Base-by-base conservation (phyloP, 768 basidiomycete species). In the Cantharellus cinnabarinus region DNA sequence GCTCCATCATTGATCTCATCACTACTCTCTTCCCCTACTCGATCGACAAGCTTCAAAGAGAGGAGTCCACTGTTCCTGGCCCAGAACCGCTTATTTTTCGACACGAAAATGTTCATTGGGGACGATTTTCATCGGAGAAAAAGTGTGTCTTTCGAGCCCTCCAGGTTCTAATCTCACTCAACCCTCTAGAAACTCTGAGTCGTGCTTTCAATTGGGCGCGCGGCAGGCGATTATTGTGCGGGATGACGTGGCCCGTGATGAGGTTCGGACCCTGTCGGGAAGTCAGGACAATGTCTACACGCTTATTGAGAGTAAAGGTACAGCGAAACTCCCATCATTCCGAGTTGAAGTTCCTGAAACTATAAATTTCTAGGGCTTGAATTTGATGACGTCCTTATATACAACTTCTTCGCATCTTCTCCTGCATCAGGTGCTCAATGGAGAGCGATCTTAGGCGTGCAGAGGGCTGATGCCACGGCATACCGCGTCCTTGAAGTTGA, bases 211-310 rank as follows among this genome's bases (percentile, higher is more conserved):
- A 62, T 78, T 85, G 5, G 83, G 83, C 0, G 80, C 83, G 0
- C 70, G 79, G 15, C 83, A 85, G 85, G 83, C 80, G 61, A 82
- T 85, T 40, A 69, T 85, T 2, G 83, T 85, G 4, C 79, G 83
- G 4, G 71, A 83, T 58, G 74, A 82, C 0, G 67, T 65, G 4
- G 79, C 81, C 1, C 68, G 71, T 29, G 65, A 77, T 3, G 71
- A 70, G 52, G 66, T 85, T 4, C 69, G 71, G 51, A 62, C 70
- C 34, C 73, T 79, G 64, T 72, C 83, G 0, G 81, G 81, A 2
- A 70, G 79, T 0, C 74, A 80, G 10, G 80, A 79, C 4, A 59
- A 79, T 4, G 76, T 54, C 35, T 37, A 14, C 38, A 54, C 52
- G 7, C 35, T 54, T 10, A 10, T 54, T 7, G 52, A 54, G 38